Evolutionary conservation across 2,329 filamentous ascomycete species (phyloP).

Genomic region (Anisogramma anomala): DNA sequence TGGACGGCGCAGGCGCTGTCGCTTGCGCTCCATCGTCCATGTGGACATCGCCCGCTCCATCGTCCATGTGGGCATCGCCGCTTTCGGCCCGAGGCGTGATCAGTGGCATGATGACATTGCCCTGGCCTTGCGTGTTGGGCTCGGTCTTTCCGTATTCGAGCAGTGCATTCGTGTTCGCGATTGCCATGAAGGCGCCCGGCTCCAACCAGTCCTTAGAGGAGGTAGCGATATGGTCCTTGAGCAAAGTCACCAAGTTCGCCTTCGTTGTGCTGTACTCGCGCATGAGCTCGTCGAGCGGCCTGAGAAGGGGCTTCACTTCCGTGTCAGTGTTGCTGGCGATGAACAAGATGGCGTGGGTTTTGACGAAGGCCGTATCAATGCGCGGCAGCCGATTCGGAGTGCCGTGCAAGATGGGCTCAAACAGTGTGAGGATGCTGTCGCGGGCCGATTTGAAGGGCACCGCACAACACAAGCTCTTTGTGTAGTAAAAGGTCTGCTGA

Average conservation of each 20-base stretch:
- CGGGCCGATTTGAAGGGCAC: slow-evolving; percentile 56
- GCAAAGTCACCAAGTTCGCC: slow-evolving; percentile 36
- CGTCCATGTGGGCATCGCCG: too few species aligned
- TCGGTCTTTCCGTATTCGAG: slow-evolving; percentile 37
- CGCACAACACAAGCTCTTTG: slow-evolving; percentile 56
- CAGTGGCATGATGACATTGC: slow-evolving; percentile 33
- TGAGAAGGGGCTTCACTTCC: slow-evolving; percentile 4
- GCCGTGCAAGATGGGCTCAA: slow-evolving; percentile 42
- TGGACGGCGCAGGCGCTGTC: slow-evolving; percentile 7
- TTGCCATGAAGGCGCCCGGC: slow-evolving; percentile 42
- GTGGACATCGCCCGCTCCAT: neutral
- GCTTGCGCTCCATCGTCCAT: neutral
- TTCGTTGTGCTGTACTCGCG: neutral
- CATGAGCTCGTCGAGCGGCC: slow-evolving; percentile 21
- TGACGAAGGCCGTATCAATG: slow-evolving; percentile 51
- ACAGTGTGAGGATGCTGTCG: slow-evolving; percentile 28
- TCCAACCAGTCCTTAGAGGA: slow-evolving; percentile 41
- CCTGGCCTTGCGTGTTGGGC: slow-evolving; percentile 1
- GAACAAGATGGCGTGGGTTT: slow-evolving; percentile 53
- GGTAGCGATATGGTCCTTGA: slow-evolving; percentile 47
- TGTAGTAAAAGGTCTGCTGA: slow-evolving; percentile 62
- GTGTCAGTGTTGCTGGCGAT: slow-evolving; percentile 7
- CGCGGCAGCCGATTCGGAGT: slow-evolving; percentile 22
- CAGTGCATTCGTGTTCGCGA: slow-evolving; percentile 44
- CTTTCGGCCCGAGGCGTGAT: slow-evolving; percentile 17